Conservation (phyloP, 768 basidiomycete species). For the Pleurotus platypus region DNA sequence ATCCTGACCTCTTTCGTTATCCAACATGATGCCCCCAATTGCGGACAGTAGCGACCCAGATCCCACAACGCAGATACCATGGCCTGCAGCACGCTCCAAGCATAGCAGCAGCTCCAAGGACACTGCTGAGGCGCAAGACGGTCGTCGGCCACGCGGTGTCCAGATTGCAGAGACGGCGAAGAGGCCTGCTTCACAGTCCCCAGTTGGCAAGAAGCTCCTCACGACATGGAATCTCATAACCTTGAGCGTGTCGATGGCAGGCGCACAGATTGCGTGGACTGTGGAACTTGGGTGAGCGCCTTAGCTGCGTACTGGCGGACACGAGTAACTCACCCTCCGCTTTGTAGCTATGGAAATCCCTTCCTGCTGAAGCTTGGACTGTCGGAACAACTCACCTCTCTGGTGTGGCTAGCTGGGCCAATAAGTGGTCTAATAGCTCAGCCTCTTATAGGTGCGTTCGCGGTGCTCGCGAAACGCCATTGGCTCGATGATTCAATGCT, state of each 20-base stretch:
- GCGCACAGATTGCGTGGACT: constrained; percentile 94
- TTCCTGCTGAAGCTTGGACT: constrained; percentile 71
- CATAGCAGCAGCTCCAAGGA: constrained; percentile 9
- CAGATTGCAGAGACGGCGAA: constrained; percentile 6
- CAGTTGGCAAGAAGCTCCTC: constrained; percentile 31
- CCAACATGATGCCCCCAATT: constrained; percentile 59
- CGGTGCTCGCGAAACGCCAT: constrained; percentile 14
- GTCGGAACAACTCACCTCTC: constrained; percentile 84
- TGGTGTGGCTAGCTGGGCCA: constrained; percentile 95
- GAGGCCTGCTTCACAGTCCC: constrained; percentile 17
- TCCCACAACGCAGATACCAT: constrained; percentile 76
- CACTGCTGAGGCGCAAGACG: constrained; percentile 10
- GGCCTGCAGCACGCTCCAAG: constrained; percentile 46
- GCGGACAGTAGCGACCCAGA: constrained; percentile 58
- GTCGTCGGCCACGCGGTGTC: constrained; percentile 7
- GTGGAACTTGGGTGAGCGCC: constrained; percentile 82
- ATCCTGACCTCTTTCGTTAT: constrained; percentile 9
- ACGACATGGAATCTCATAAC: constrained; percentile 75
- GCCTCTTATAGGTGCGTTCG: constrained; percentile 83
- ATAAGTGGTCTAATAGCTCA: constrained; percentile 95
- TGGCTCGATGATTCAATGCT: constrained; percentile 24
- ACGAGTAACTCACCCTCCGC: constrained; percentile 11
- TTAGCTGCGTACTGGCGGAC: not conserved
- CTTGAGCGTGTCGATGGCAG: constrained; percentile 88
- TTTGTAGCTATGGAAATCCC: constrained; percentile 86